Evolutionary conservation across 2,329 filamentous ascomycete species (phyloP).

Genomic region (Ophiostoma perfectum): DNA sequence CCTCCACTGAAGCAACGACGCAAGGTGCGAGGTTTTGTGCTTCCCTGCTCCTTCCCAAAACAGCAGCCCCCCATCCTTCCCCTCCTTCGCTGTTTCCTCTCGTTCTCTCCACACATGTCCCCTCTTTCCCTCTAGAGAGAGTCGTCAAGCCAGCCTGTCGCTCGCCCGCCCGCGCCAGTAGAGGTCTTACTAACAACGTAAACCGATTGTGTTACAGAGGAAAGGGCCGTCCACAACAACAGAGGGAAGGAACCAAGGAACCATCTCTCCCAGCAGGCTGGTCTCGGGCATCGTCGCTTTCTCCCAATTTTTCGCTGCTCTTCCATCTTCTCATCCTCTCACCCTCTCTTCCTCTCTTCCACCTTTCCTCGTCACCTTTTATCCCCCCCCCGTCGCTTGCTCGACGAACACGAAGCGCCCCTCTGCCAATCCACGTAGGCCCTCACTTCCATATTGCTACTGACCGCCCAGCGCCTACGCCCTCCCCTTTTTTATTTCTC

Average conservation of each 20-base stretch:
- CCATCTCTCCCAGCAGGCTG: neutral
- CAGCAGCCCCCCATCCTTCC: constrained; percentile 11
- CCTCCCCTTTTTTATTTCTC: constrained; percentile 18
- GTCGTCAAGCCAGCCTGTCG: neutral
- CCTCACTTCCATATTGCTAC: constrained; percentile 10
- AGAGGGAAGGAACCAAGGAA: constrained; percentile 14
- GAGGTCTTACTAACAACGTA: neutral
- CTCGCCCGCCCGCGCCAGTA: neutral
- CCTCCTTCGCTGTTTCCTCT: constrained; percentile 19
- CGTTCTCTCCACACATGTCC: constrained; percentile 14
- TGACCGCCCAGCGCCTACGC: constrained; percentile 12
- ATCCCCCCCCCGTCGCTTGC: neutral
- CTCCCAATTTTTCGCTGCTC: neutral
- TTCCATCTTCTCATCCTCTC: neutral
- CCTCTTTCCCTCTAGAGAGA: constrained; percentile 15
- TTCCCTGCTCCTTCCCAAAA: constrained; percentile 7
- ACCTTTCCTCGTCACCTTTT: neutral
- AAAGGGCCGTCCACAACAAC: neutral
- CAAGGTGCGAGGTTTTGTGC: constrained; percentile 1
- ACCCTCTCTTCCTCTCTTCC: neutral
- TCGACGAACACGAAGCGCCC: neutral
- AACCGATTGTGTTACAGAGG: constrained; percentile 14
- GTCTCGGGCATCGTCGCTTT: constrained; percentile 13
- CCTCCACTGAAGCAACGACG: neutral
- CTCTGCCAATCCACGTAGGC: constrained; percentile 13